Conservation (phyloP, 192 early-diverging fungal species). For the Linnemannia hyalina region DNA sequence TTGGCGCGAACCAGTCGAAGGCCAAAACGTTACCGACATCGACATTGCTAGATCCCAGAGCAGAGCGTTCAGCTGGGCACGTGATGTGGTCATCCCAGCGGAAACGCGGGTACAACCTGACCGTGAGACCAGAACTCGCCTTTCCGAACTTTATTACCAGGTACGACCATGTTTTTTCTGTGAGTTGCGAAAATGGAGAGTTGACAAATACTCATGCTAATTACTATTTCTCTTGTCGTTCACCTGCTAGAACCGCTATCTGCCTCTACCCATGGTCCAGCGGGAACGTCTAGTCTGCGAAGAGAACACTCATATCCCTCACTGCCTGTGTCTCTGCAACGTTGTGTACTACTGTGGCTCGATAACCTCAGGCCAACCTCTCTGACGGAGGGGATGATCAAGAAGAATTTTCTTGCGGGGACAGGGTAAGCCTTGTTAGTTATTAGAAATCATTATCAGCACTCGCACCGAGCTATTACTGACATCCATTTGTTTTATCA, state of each 20-base stretch:
- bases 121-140: background rate
- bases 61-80: no score
- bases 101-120: conserved; percentile 14
- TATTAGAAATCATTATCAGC: background rate
- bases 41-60: no score
- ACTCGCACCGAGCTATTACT: background rate
- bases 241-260: conserved; percentile 32
- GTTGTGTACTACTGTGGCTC: conserved; percentile 36
- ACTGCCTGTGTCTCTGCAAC: conserved; percentile 48
- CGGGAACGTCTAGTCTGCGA: conserved; percentile 40
- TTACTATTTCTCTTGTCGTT: no score
- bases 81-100: background rate
- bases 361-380: conserved; percentile 8
- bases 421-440: conserved; percentile 12
- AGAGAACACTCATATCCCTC: conserved; percentile 46
- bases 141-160: conserved; percentile 13
- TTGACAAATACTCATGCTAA: no score
- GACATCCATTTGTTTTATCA: no score
- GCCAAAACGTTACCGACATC: no score
- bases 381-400: conserved; percentile 34
- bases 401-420: conserved; percentile 40
- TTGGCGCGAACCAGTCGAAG: no score
- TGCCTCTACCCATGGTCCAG: conserved; percentile 38
- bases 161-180: background rate
- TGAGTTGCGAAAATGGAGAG: no score